These are phyloP conservation scores for Cordyceps fumosorosea DNA, from an alignment of 2,329 filamentous ascomycete species.

Conservation along the genomic window DNA sequence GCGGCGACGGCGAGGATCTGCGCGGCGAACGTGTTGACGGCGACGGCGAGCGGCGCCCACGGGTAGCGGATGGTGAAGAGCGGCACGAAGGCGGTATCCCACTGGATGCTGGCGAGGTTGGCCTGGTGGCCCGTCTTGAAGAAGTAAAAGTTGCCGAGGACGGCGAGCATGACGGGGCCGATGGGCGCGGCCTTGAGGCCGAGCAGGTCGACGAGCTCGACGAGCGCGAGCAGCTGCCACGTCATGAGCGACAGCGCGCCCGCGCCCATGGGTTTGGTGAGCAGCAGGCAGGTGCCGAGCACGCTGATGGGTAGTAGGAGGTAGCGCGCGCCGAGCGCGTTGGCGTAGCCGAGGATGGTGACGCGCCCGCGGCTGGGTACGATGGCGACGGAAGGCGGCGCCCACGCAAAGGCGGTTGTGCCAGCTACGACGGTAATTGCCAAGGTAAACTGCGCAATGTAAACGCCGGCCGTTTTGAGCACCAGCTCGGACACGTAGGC, in stretches of 20 bases:
- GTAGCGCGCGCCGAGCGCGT: slow-evolving; percentile 87
- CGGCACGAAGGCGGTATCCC: slow-evolving; percentile 92
- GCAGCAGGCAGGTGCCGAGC: slow-evolving; percentile 65
- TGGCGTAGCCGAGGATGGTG: slow-evolving; percentile 83
- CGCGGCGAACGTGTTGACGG: slow-evolving; percentile 81
- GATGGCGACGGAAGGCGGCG: slow-evolving; percentile 77
- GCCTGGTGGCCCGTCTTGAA: slow-evolving; percentile 99
- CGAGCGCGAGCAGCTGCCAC: slow-evolving; percentile 81
- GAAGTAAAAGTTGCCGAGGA: slow-evolving; percentile 91
- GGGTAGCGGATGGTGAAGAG: slow-evolving; percentile 79
- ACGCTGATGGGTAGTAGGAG: slow-evolving; percentile 77
- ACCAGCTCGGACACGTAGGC: slow-evolving; percentile 44
- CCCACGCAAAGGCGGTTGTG: slow-evolving; percentile 77
- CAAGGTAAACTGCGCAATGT: slow-evolving; percentile 73
- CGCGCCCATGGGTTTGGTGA: slow-evolving; percentile 92
- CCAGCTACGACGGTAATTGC: slow-evolving; percentile 78
- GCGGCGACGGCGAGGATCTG: slow-evolving; percentile 77
- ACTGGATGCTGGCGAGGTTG: slow-evolving; percentile 79
- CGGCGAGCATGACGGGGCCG: slow-evolving; percentile 73
- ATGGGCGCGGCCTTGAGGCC: slow-evolving; percentile 61
- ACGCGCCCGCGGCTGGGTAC: slow-evolving; percentile 52
- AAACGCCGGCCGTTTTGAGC: slow-evolving; percentile 68
- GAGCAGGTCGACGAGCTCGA: slow-evolving; percentile 57
- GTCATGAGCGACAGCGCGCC: slow-evolving; percentile 75
- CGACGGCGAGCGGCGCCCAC: slow-evolving; percentile 75